Conservation (phyloP, 208 protist genomes). For the Crithidia thermophila region DNA sequence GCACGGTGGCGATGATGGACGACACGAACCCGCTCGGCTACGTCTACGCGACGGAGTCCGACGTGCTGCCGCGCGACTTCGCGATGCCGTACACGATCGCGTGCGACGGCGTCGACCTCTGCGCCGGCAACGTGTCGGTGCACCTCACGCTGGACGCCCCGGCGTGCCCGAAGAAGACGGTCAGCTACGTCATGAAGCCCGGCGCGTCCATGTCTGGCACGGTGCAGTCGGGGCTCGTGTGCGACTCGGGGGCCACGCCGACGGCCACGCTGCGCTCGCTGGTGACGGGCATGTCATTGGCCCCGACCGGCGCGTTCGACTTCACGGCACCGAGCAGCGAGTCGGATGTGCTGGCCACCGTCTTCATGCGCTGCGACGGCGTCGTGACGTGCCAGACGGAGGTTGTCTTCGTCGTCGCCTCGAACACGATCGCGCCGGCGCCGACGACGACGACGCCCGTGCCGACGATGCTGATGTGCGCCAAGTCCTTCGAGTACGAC, state of each 20-base stretch:
- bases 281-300: conserved; percentile 22
- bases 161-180: conserved; percentile 25
- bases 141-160: conserved; percentile 29
- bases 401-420: conserved; percentile 47
- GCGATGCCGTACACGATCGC: conserved; percentile 36
- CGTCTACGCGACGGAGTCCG: conserved; percentile 35
- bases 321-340: conserved; percentile 52
- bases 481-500: conserved; percentile 44
- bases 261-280: conserved; percentile 27
- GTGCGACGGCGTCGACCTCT: conserved; percentile 44
- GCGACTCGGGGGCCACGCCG: conserved; percentile 42
- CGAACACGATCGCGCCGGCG: conserved; percentile 23
- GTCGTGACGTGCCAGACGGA: conserved; percentile 46
- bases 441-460: conserved; percentile 19
- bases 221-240: conserved; percentile 24
- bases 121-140: conserved; percentile 35
- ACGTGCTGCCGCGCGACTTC: conserved; percentile 24
- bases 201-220: conserved; percentile 20
- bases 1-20: conserved; percentile 23
- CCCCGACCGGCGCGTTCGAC: conserved; percentile 33
- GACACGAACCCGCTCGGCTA: conserved; percentile 36
- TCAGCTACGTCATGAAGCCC: conserved; percentile 26
- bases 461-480: conserved; percentile 34
- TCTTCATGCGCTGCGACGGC: conserved; percentile 50
- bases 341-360: conserved; percentile 35